A percentile compares a stretch with the other conserved stretches of the same genome.
These are phyloP conservation scores for Aureobasidium lini DNA, from an alignment of 2,329 filamentous ascomycete genomes.

Conservation along the genomic window DNA sequence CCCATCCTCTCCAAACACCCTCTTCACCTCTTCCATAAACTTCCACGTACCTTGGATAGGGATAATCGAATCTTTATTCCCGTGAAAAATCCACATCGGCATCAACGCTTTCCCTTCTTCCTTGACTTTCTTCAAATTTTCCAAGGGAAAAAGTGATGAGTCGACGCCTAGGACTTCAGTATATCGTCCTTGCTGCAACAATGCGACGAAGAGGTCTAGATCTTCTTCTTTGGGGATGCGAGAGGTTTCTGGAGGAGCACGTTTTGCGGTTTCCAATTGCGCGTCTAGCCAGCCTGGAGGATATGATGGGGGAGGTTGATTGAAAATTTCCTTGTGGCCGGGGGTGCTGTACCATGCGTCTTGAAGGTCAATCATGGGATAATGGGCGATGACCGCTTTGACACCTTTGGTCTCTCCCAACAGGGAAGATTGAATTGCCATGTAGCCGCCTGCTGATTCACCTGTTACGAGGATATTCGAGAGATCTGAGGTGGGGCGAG, in stretches of 20 bases:
- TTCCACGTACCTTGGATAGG: neutral
- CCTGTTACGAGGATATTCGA: conserved; percentile 26
- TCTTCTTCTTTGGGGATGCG: conserved; percentile 8
- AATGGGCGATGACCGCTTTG: conserved; percentile 23
- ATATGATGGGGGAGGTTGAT: neutral
- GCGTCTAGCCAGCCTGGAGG: conserved; percentile 8
- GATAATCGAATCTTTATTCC: conserved; percentile 23
- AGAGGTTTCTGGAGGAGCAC: neutral
- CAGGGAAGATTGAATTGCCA: conserved; percentile 27
- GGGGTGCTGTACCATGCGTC: neutral
- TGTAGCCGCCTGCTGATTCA: conserved; percentile 34
- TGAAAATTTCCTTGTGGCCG: conserved; percentile 15
- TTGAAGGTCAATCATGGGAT: conserved; percentile 26
- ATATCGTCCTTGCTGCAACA: conserved; percentile 17
- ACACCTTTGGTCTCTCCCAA: conserved; percentile 21
- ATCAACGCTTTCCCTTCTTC: conserved; percentile 19
- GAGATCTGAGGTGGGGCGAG: conserved; percentile 20
- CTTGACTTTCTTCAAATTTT: conserved; percentile 21
- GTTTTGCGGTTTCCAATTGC: neutral
- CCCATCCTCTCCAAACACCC: neutral
- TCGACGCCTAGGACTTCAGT: conserved; percentile 15
- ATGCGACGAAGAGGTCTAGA: conserved; percentile 17
- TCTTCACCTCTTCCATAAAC: neutral
- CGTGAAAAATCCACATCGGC: conserved; percentile 28
- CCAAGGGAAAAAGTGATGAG: conserved; percentile 23